Conservation (phyloP, 1,284 basidiomycete species). For the Flammula alnicola region DNA sequence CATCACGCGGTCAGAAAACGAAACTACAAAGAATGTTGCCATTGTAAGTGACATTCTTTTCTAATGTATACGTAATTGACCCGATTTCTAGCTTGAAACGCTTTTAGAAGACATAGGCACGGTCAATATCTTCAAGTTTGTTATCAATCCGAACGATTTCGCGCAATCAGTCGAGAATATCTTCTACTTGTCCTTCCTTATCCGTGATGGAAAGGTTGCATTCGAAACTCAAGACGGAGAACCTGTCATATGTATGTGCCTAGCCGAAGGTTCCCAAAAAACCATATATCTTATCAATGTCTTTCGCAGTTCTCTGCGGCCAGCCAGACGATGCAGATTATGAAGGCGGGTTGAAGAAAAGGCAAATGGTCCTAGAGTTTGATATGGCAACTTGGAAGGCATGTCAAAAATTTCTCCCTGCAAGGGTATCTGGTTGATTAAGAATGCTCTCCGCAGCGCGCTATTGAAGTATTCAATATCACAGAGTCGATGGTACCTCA, state of each 20-base stretch:
- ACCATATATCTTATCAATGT: background rate
- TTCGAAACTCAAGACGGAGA: conserved; percentile 72
- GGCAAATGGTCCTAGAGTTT: conserved; percentile 86
- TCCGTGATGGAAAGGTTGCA: conserved; percentile 82
- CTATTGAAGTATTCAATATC: conserved; percentile 84
- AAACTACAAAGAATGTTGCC: conserved; percentile 80
- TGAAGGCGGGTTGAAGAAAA: conserved; percentile 64
- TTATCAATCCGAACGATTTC: conserved; percentile 87
- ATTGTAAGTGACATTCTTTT: conserved; percentile 45
- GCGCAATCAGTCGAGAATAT: conserved; percentile 93
- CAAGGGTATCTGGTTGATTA: background rate
- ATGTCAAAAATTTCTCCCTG: background rate
- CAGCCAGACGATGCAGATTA: conserved; percentile 70
- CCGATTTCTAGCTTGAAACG: conserved; percentile 50
- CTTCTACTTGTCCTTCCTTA: conserved; percentile 91
- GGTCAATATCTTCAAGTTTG: conserved; percentile 82
- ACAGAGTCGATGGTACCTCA: conserved; percentile 69
- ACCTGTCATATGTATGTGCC: conserved; percentile 67
- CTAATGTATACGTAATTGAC: conserved; percentile 3
- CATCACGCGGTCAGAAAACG: conserved; percentile 77
- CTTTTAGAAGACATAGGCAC: conserved; percentile 50
- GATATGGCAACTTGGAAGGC: conserved; percentile 86
- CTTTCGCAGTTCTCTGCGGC: conserved; percentile 59
- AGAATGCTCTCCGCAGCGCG: conserved; percentile 50
- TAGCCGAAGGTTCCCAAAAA: background rate